Evolutionary conservation across 768 basidiomycete species (phyloP).

Genomic region (Fibroporia radiculosa): DNA sequence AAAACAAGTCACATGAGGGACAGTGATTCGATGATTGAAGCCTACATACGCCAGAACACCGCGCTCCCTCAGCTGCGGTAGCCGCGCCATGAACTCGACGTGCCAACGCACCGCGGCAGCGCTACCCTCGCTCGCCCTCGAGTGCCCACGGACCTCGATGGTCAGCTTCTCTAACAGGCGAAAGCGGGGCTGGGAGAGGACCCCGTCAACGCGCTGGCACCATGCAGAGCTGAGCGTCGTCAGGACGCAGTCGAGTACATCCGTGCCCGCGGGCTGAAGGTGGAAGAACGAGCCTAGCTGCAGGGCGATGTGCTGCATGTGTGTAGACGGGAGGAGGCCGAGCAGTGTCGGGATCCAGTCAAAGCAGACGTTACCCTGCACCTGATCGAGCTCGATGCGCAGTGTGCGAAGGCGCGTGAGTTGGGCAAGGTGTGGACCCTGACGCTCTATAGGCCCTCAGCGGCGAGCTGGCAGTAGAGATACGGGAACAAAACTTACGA

Average conservation of each 20-base stretch:
- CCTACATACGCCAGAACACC: background rate
- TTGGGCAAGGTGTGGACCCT: background rate
- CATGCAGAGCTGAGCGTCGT: background rate
- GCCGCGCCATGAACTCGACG: background rate
- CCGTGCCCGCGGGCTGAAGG: background rate
- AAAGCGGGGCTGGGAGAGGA: background rate
- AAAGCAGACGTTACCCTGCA: background rate
- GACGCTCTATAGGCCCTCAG: background rate
- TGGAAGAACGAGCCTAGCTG: background rate
- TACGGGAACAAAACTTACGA: background rate
- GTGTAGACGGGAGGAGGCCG: background rate
- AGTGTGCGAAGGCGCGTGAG: background rate
- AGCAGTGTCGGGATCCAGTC: background rate
- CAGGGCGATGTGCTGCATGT: background rate
- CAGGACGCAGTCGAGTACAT: background rate
- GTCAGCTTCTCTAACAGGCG: background rate
- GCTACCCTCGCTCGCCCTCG: background rate
- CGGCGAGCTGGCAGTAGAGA: background rate
- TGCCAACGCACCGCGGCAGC: background rate
- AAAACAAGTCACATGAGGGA: background rate
- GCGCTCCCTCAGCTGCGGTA: background rate
- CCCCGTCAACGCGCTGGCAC: background rate
- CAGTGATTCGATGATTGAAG: slow-evolving; percentile 31
- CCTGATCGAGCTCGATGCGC: background rate
- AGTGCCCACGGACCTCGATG: background rate